Percentiles rank a stretch among this genome's conserved stretches.
phyloP scores from a whole-genome alignment of 441 rosid genomes.

The Melastoma candidum region DNA sequence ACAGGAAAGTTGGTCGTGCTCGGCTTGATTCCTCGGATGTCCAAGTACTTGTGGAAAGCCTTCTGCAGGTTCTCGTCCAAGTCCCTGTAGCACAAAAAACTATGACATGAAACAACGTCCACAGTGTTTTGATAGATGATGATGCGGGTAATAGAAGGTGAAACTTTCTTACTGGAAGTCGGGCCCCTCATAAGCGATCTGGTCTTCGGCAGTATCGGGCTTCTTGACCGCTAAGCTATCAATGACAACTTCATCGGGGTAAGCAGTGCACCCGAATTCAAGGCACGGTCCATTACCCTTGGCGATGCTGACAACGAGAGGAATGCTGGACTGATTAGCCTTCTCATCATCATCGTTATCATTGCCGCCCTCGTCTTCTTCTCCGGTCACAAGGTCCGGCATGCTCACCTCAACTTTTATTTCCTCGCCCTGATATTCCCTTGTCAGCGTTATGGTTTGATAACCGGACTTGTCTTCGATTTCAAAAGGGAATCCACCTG shows the following conservation, averaged over 20 bases:
- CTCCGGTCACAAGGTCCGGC: constrained; percentile 13
- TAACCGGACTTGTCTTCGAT: constrained; percentile 54
- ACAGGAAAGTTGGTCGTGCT: constrained; percentile 70
- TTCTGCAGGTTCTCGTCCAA: constrained; percentile 76
- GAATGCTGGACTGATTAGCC: constrained; percentile 19
- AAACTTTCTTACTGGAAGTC: constrained; percentile 41
- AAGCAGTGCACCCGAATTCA: constrained; percentile 55
- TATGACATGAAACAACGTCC: too few species aligned
- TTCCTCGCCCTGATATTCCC: constrained; percentile 36
- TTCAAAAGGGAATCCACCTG: constrained; percentile 46
- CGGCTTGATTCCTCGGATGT: constrained; percentile 70
- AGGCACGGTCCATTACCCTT: constrained; percentile 34
- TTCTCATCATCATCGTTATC: too few species aligned
- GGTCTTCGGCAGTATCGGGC: constrained; percentile 24
- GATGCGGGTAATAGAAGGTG: too few species aligned
- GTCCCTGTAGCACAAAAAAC: too few species aligned
- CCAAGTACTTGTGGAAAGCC: constrained; percentile 62
- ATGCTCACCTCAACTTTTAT: constrained; percentile 54
- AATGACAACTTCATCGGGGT: constrained; percentile 40
- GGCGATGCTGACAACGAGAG: constrained; percentile 43
- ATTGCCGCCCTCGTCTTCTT: neutral
- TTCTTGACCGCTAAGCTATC: constrained; percentile 46
- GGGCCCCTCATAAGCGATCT: constrained; percentile 64
- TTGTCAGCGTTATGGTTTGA: constrained; percentile 35
- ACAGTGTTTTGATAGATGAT: too few species aligned